phyloP scores from a whole-genome alignment of 1,139 yeast species.

The Suhomyces yuchorum region DNA sequence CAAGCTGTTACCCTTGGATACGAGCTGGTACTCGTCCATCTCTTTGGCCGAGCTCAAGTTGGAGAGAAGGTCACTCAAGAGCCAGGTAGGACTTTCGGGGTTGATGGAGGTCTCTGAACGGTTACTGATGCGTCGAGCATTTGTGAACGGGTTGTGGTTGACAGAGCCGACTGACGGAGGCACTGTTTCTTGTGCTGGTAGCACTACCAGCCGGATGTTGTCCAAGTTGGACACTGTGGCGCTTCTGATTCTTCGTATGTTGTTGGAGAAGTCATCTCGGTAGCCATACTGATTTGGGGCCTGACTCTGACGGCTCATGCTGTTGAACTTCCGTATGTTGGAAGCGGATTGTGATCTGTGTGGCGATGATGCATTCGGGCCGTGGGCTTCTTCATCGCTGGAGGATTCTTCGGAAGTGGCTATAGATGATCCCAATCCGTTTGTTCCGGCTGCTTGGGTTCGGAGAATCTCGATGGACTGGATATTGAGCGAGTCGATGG shows the following conservation, averaged over 20 bases:
- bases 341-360: constrained; percentile 6
- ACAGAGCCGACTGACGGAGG: neutral
- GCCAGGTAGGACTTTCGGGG: constrained; percentile 41
- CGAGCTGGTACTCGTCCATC: constrained; percentile 48
- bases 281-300: constrained; percentile 4
- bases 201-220: neutral
- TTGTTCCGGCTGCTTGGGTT: constrained; percentile 2
- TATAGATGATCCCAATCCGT: constrained; percentile 3
- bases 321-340: constrained; percentile 6
- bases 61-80: constrained; percentile 36
- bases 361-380: constrained; percentile 1
- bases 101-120: constrained; percentile 13
- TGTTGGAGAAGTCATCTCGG: constrained; percentile 5
- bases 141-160: constrained; percentile 3
- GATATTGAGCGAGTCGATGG: constrained; percentile 26
- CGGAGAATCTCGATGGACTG: constrained; percentile 19
- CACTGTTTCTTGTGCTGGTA: neutral
- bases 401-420: constrained; percentile 10
- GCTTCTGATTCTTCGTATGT: constrained; percentile 15
- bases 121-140: constrained; percentile 9
- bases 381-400: constrained; percentile 3
- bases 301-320: constrained; percentile 8
- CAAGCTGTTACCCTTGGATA: constrained; percentile 64
- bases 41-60: constrained; percentile 30
- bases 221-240: constrained; percentile 14